A percentile compares a stretch with the other conserved stretches of the same genome.
Evolutionary conservation across 129 eudicot species (phyloP).

Genomic region (Solidago caesia): DNA sequence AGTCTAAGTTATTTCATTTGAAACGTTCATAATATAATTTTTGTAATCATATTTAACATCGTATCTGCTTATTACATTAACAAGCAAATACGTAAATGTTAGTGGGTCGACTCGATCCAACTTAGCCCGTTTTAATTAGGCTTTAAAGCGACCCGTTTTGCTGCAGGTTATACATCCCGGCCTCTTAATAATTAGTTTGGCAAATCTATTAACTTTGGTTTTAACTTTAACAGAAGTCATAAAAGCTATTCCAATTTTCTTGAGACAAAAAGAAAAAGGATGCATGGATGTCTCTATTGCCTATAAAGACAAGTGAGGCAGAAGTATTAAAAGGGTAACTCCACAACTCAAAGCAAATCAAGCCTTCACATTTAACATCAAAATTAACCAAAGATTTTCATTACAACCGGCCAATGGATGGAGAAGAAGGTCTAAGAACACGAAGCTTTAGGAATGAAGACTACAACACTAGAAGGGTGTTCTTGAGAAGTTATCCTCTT

Average conservation of each 20-base stretch:
- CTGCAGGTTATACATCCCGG: too few relatives aligned
- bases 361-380: conserved; percentile 23
- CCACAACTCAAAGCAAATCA: conserved; percentile 22
- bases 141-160: too few relatives aligned
- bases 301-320: conserved; percentile 23
- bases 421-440: conserved; percentile 45
- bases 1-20: too few relatives aligned
- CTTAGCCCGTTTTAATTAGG: too few relatives aligned
- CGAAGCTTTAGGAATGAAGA: conserved; percentile 79
- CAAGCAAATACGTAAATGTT: too few relatives aligned
- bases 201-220: background rate
- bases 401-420: conserved; percentile 30
- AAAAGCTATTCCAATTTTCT: background rate
- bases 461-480: conserved; percentile 63
- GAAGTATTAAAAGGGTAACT: conserved; percentile 33
- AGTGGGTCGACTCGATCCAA: too few relatives aligned
- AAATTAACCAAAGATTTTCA: conserved; percentile 4
- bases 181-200: background rate
- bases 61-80: too few relatives aligned
- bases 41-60: too few relatives aligned
- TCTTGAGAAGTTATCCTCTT: conserved; percentile 81
- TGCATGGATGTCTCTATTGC: background rate
- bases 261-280: conserved; percentile 2
- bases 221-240: background rate
- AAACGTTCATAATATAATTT: too few relatives aligned